Evolutionary conservation across 306 rosid species (phyloP).

Genomic region (Pterocarpus macrocarpus): DNA sequence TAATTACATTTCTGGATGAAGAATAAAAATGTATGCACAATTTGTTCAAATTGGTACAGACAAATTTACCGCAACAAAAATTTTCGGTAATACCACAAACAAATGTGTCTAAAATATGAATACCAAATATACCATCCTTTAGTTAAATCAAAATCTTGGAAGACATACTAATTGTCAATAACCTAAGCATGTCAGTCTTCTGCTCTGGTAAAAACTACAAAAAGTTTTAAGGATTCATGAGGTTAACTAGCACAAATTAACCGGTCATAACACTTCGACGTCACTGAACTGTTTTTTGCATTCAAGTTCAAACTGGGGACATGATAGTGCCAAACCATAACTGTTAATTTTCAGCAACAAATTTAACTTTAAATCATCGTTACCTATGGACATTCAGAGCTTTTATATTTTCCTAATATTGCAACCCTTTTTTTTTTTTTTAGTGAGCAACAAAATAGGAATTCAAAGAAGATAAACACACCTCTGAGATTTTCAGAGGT

Average conservation of each 20-base stretch:
- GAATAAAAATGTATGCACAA: not conserved
- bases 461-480: constrained; percentile 45
- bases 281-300: constrained; percentile 8
- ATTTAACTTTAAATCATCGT: not conserved
- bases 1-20: constrained; percentile 25
- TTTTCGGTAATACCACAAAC: not conserved
- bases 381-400: not conserved
- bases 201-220: not conserved
- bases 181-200: not conserved
- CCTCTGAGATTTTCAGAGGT: constrained; percentile 82
- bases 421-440: not conserved
- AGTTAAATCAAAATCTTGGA: not conserved
- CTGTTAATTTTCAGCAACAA: not conserved
- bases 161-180: not conserved
- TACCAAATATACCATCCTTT: not conserved
- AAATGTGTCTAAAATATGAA: not conserved
- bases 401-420: not conserved
- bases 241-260: constrained; percentile 20
- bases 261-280: not conserved
- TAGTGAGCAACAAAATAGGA: not conserved
- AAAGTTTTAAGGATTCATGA: not conserved
- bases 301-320: constrained; percentile 17
- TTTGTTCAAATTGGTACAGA: not conserved
- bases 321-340: constrained; percentile 7
- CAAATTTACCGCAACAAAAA: not conserved